Percentiles rank a stretch among this genome's conserved stretches.
Conservation (phyloP, 352 stramenopile genomes). For the Pythium chondricola region DNA sequence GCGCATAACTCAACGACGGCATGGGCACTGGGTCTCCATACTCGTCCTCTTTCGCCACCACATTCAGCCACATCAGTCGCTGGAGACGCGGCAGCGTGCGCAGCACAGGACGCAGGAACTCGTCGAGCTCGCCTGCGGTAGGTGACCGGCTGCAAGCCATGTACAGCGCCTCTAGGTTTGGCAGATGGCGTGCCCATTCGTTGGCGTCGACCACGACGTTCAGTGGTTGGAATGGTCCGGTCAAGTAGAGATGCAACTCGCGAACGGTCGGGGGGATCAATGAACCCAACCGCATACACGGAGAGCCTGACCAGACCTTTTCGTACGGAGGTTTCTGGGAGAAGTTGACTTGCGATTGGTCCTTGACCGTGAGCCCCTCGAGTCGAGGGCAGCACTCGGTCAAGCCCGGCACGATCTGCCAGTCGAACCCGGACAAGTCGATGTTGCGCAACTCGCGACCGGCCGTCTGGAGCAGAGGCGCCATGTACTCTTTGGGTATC, state of each 20-base stretch:
- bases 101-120: background rate
- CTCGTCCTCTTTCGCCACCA: background rate
- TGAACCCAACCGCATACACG: background rate
- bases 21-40: background rate
- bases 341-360: background rate
- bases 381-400: background rate
- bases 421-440: background rate
- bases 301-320: background rate
- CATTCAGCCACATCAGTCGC: background rate
- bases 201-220: no score
- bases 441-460: background rate
- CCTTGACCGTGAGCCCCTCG: background rate
- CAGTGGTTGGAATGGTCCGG: background rate
- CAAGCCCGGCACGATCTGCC: background rate
- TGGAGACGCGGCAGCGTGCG: background rate
- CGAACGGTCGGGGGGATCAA: background rate
- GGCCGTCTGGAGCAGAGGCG: background rate
- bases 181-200: background rate
- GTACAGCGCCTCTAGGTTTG: background rate
- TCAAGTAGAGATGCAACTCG: background rate
- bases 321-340: no score
- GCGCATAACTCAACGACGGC: background rate
- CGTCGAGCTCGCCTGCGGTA: background rate
- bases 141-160: background rate
- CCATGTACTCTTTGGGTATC: background rate